These are phyloP conservation scores for Trichophyton benhamiae DNA, from an alignment of 2,329 filamentous ascomycete species.

Conservation along the genomic window DNA sequence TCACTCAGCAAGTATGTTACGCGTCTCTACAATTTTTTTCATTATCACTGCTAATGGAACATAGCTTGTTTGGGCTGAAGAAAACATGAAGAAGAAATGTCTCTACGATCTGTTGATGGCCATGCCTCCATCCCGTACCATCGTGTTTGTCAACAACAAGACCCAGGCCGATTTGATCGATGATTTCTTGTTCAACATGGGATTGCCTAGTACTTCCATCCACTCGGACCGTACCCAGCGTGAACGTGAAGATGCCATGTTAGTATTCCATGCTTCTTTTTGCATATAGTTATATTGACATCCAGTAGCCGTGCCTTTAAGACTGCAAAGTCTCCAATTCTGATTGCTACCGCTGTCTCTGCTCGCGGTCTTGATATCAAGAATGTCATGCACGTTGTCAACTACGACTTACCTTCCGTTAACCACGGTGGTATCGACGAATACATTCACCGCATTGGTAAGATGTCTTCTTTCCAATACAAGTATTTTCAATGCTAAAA, in stretches of 20 bases:
- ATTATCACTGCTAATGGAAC: background rate
- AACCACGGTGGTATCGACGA: slow-evolving; percentile 80
- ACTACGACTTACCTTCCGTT: slow-evolving; percentile 69
- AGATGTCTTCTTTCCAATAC: background rate
- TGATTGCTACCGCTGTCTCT: slow-evolving; percentile 76
- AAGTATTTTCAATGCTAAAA: slow-evolving; percentile 2
- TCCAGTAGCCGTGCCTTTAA: slow-evolving; percentile 57
- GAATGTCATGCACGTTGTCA: slow-evolving; percentile 83
- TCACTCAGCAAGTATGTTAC: slow-evolving; percentile 51
- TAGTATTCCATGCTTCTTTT: slow-evolving; percentile 22
- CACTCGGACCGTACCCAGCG: slow-evolving; percentile 76
- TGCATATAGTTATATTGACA: slow-evolving; percentile 12
- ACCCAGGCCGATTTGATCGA: slow-evolving; percentile 69
- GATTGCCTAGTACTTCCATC: slow-evolving; percentile 74
- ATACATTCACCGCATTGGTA: slow-evolving; percentile 89
- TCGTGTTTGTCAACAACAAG: slow-evolving; percentile 84
- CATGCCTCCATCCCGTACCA: slow-evolving; percentile 60
- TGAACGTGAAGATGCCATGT: slow-evolving; percentile 82
- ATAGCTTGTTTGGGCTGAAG: slow-evolving; percentile 54
- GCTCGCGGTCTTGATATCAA: slow-evolving; percentile 81
- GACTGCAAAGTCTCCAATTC: slow-evolving; percentile 58
- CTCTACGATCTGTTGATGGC: slow-evolving; percentile 61
- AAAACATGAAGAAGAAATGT: slow-evolving; percentile 54
- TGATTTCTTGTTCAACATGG: slow-evolving; percentile 70
- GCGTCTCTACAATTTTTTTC: background rate